phyloP scores from a whole-genome alignment of 1,284 basidiomycete genomes.

The Anthracocystis panici-leucophaei region DNA sequence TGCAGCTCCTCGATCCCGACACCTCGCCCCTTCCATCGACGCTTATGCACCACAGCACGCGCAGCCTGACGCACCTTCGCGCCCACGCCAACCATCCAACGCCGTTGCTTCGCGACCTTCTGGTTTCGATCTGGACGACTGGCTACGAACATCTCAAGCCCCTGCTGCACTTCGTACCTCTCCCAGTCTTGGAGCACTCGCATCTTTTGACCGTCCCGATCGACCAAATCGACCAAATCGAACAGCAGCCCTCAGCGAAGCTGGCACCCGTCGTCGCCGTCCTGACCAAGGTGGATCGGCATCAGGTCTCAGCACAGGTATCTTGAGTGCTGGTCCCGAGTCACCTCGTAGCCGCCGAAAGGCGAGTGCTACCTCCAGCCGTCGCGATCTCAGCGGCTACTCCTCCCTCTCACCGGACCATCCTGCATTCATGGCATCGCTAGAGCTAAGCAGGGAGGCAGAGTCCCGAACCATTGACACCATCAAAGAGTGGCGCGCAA shows the following conservation, averaged over 20 bases:
- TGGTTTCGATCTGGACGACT: conserved; percentile 39
- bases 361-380: conserved; percentile 21
- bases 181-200: conserved; percentile 40
- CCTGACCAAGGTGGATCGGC: conserved; percentile 27
- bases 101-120: conserved; percentile 32
- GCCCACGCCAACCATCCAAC: conserved; percentile 25
- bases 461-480: conserved; percentile 42
- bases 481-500: conserved; percentile 51
- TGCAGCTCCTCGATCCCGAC: conserved; percentile 27
- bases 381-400: conserved; percentile 24
- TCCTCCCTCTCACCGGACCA: conserved; percentile 31
- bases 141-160: conserved; percentile 32
- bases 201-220: conserved; percentile 22
- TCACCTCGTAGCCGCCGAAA: conserved; percentile 38
- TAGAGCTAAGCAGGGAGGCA: conserved; percentile 41
- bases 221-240: conserved; percentile 16
- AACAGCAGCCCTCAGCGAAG: conserved; percentile 43
- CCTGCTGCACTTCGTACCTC: conserved; percentile 26
- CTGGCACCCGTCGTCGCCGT: conserved; percentile 31
- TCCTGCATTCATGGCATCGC: conserved; percentile 36
- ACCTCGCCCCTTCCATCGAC: conserved; percentile 24
- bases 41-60: conserved; percentile 13
- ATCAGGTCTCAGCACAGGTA: conserved; percentile 51
- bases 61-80: conserved; percentile 13
- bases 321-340: conserved; percentile 46